Percentiles rank a stretch among this genome's conserved stretches.
These are phyloP conservation scores for Lotmaria passim DNA, from an alignment of 208 protist species.

Conservation along the genomic window DNA sequence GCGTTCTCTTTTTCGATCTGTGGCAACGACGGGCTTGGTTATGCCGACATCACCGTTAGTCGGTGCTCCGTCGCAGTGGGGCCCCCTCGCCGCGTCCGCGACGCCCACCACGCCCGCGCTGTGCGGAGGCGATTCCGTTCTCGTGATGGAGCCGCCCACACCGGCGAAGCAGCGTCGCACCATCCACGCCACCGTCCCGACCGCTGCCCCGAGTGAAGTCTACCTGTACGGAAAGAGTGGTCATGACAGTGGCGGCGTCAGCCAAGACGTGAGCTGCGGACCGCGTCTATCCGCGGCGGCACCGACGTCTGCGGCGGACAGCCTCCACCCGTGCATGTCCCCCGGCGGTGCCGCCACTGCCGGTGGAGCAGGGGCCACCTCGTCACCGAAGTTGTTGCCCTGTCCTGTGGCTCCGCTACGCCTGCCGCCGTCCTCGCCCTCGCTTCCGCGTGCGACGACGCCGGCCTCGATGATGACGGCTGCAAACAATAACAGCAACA, in stretches of 20 bases:
- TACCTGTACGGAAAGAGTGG: neutral
- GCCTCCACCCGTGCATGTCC: neutral
- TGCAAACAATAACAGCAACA: neutral
- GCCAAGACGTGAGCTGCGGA: neutral
- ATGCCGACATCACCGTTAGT: neutral
- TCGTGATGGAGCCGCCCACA: conserved; percentile 32
- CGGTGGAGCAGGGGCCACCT: neutral
- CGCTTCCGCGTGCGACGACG: neutral
- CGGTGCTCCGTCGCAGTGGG: conserved; percentile 7
- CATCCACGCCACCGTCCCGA: conserved; percentile 30
- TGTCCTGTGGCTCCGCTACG: neutral
- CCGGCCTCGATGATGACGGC: neutral
- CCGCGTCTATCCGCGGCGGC: neutral
- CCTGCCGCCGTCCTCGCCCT: conserved; percentile 1
- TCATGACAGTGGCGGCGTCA: neutral
- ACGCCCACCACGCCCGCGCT: conserved; percentile 33
- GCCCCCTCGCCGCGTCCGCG: neutral
- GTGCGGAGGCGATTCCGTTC: conserved; percentile 11
- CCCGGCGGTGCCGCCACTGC: neutral
- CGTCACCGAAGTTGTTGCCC: conserved; percentile 2
- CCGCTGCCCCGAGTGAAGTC: neutral
- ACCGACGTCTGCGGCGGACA: neutral
- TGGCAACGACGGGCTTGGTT: neutral
- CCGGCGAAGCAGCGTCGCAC: conserved; percentile 67
- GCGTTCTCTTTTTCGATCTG: conserved; percentile 14